phyloP scores from a whole-genome alignment of 345 rosid species.

The Cochlearia excelsa region DNA sequence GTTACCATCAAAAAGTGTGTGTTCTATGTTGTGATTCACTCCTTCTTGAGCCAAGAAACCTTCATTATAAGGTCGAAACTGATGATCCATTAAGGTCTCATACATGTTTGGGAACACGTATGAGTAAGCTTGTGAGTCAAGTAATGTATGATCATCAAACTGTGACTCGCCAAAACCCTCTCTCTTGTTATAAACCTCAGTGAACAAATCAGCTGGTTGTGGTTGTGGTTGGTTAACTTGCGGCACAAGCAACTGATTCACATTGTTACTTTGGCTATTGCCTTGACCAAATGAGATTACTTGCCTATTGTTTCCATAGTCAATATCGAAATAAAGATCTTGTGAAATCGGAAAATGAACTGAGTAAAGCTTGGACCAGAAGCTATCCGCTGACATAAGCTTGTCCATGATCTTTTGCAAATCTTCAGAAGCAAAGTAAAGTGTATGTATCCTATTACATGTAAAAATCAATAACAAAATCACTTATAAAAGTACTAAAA shows the following conservation, averaged over 20 bases:
- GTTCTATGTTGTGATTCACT: not conserved
- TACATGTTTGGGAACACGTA: not conserved
- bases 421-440: conserved; percentile 43
- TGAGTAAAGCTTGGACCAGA: conserved; percentile 31
- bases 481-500: no score
- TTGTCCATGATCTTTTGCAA: conserved; percentile 47
- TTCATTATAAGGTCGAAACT: not conserved
- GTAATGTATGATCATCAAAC: not conserved
- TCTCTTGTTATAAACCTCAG: not conserved
- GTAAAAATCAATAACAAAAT: not conserved
- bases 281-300: not conserved
- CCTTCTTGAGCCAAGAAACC: not conserved
- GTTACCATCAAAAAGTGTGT: not conserved
- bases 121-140: not conserved
- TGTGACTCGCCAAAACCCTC: not conserved
- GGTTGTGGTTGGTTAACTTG: not conserved
- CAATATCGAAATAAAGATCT: conserved; percentile 29
- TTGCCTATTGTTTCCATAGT: not conserved
- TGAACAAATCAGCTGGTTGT: not conserved
- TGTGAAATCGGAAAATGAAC: conserved; percentile 34
- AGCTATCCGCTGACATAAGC: conserved; percentile 37
- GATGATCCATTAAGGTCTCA: not conserved
- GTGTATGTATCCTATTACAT: conserved; percentile 46
- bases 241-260: not conserved
- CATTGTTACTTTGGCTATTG: not conserved